Conservation (phyloP, 495 filamentous ascomycete genomes). For the Lichenothelia convexa region DNA sequence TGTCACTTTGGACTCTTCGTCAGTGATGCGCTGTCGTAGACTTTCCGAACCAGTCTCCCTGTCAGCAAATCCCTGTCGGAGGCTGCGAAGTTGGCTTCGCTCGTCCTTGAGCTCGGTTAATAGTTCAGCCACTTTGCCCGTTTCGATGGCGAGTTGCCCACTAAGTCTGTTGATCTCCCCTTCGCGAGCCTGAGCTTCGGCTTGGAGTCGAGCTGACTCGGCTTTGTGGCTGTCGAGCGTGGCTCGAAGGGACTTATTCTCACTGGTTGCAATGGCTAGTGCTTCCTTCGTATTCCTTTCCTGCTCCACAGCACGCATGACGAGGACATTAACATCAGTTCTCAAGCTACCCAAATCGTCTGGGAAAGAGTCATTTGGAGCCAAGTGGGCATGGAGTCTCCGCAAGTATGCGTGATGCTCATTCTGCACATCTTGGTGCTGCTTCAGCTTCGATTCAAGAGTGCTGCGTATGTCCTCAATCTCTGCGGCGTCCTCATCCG, state of each 20-base stretch:
- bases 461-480: conserved; percentile 8
- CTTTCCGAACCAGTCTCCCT: conserved; percentile 67
- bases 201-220: conserved; percentile 9
- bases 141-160: conserved; percentile 29
- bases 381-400: conserved; percentile 42
- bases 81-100: conserved; percentile 40
- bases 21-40: conserved; percentile 47
- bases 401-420: conserved; percentile 37
- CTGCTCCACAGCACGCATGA: conserved; percentile 16
- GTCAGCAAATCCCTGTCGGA: conserved; percentile 51
- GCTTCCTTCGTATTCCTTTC: conserved; percentile 19
- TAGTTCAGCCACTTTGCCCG: conserved; percentile 36
- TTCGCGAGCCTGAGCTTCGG: conserved; percentile 5
- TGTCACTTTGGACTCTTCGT: conserved; percentile 46
- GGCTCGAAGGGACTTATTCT: conserved; percentile 18
- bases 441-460: conserved; percentile 26
- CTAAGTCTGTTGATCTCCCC: conserved; percentile 8
- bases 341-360: conserved; percentile 39
- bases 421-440: conserved; percentile 31
- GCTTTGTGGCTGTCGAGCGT: conserved; percentile 12
- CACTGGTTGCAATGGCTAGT: conserved; percentile 19
- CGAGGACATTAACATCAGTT: conserved; percentile 39
- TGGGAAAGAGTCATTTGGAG: conserved; percentile 35
- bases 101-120: conserved; percentile 48
- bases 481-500: conserved; percentile 30